Conservation (phyloP, 1,284 basidiomycete genomes). For the Phenoliferia sp. region DNA sequence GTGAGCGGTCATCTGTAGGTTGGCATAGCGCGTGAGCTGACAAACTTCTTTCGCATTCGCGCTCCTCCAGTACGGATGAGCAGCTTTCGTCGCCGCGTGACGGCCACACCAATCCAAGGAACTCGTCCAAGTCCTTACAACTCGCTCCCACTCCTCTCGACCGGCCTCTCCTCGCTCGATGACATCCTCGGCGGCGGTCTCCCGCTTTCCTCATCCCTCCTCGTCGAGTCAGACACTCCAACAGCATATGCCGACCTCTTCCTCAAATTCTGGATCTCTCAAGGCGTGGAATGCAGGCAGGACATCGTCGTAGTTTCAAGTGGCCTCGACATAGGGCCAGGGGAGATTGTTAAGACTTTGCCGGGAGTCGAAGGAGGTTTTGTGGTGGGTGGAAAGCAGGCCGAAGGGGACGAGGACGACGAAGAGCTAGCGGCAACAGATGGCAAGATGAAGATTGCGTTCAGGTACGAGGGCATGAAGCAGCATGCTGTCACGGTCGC, state of each 20-base stretch:
- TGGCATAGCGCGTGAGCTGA: too few species aligned
- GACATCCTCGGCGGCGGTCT: constrained; percentile 90
- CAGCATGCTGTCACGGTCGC: constrained; percentile 79
- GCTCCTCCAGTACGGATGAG: too few species aligned
- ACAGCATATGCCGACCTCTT: constrained; percentile 81
- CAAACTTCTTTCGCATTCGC: too few species aligned
- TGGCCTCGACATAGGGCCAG: constrained; percentile 49
- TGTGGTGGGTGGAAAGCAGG: constrained; percentile 43
- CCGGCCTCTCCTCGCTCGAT: constrained; percentile 89
- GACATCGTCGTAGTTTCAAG: constrained; percentile 56
- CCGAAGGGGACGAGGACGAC: constrained; percentile 53
- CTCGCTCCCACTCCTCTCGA: constrained; percentile 54
- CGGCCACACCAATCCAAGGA: constrained; percentile 22
- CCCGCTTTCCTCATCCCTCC: constrained; percentile 71
- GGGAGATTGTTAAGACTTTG: constrained; percentile 40
- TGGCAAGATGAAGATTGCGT: constrained; percentile 76
- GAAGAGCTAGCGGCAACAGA: constrained; percentile 48
- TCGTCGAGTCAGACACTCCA: constrained; percentile 75
- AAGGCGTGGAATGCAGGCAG: constrained; percentile 73
- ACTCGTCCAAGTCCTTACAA: constrained; percentile 34
- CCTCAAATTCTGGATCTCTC: constrained; percentile 80
- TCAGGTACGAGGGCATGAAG: constrained; percentile 90
- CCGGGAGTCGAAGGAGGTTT: constrained; percentile 31
- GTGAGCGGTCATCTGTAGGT: too few species aligned
- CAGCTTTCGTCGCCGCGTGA: constrained; percentile 17